phyloP scores from a whole-genome alignment of 2,329 filamentous ascomycete species.

The Grosmannia serpens region DNA sequence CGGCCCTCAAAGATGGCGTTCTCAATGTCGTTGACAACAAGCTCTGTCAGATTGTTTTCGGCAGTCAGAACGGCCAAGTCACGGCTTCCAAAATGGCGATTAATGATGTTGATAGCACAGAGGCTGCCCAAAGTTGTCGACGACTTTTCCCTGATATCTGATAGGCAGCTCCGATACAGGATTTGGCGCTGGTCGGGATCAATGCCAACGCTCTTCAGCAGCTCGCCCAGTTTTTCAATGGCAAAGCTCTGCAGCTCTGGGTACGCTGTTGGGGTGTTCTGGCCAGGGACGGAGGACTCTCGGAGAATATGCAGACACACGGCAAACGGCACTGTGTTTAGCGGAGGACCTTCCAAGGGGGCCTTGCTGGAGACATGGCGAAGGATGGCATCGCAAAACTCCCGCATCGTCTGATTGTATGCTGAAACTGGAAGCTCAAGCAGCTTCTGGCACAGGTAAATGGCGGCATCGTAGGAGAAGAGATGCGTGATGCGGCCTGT shows the following conservation, averaged over 20 bases:
- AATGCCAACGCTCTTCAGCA: conserved; percentile 45
- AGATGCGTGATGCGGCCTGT: conserved; percentile 34
- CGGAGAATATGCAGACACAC: conserved; percentile 56
- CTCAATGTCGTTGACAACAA: conserved; percentile 56
- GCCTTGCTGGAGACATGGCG: conserved; percentile 32
- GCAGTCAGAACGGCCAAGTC: conserved; percentile 47
- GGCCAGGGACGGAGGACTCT: conserved; percentile 50
- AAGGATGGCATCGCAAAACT: conserved; percentile 49
- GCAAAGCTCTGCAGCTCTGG: conserved; percentile 54
- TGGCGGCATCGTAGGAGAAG: conserved; percentile 35
- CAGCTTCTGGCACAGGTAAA: conserved; percentile 63
- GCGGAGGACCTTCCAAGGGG: background rate
- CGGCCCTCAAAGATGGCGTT: conserved; percentile 34
- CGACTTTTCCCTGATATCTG: conserved; percentile 54
- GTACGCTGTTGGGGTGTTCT: conserved; percentile 43
- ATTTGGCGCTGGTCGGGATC: conserved; percentile 42
- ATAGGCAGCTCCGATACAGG: conserved; percentile 56
- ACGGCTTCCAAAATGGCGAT: conserved; percentile 30
- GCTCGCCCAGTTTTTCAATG: conserved; percentile 44
- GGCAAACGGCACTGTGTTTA: conserved; percentile 33
- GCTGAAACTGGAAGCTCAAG: conserved; percentile 48
- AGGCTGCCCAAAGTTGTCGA: conserved; percentile 61
- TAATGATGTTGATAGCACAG: conserved; percentile 45
- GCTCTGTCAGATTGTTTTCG: conserved; percentile 48
- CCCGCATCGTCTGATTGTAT: conserved; percentile 50